Conservation (phyloP, 208 protist species). For the Spongospora subterranea region DNA sequence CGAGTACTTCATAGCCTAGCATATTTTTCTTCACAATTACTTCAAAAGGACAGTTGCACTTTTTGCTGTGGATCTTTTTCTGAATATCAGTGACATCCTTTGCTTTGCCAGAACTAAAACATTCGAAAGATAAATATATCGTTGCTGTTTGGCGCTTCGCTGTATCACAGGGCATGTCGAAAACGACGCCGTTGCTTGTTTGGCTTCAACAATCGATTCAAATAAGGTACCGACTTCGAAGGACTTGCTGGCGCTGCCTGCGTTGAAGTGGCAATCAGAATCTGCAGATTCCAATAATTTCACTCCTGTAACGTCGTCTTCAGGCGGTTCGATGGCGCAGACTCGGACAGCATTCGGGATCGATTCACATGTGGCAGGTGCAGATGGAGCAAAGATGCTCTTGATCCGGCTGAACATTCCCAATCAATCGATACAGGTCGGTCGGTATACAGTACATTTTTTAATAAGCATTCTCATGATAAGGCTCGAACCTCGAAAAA, state of each 20-base stretch:
- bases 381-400: not conserved
- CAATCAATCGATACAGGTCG: not conserved
- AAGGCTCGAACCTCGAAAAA: too few species aligned
- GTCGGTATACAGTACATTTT: too few species aligned
- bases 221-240: not conserved
- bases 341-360: not conserved
- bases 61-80: conserved; percentile 1
- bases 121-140: conserved; percentile 5
- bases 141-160: not conserved
- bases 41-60: not conserved
- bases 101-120: not conserved
- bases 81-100: not conserved
- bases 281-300: not conserved
- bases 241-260: not conserved
- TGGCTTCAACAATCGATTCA: not conserved
- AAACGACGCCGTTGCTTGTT: not conserved
- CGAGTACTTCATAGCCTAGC: not conserved
- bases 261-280: not conserved
- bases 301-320: not conserved
- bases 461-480: too few species aligned
- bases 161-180: not conserved
- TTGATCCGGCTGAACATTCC: conserved; percentile 12
- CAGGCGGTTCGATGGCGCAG: not conserved
- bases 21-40: not conserved
- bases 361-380: conserved; percentile 1